Evolutionary conservation across 2,329 filamentous ascomycete genomes (phyloP).

Genomic region (Trichoderma brevicompactum): DNA sequence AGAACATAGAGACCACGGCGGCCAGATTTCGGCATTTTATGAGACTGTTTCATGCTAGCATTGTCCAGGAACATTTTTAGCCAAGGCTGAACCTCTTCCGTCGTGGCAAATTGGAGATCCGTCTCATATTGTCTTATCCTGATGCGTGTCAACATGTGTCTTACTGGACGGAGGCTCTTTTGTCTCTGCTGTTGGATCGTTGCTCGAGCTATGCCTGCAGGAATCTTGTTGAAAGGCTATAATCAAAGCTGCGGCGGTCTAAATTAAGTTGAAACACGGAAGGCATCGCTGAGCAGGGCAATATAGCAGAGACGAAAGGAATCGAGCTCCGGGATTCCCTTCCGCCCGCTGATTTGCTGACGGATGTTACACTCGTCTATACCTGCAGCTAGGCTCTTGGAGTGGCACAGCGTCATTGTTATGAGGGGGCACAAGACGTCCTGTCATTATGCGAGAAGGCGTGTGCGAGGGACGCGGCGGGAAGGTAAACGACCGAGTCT

Average conservation of each 20-base stretch:
- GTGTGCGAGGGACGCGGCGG: constrained; percentile 20
- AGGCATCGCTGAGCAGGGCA: constrained; percentile 20
- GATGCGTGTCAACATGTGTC: constrained; percentile 21
- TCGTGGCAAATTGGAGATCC: neutral
- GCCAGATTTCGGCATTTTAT: constrained; percentile 6
- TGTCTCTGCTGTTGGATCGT: neutral
- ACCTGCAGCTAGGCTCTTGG: constrained; percentile 30
- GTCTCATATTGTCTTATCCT: constrained; percentile 27
- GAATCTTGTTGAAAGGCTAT: neutral
- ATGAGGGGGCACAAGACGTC: constrained; percentile 19
- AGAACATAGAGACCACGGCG: neutral
- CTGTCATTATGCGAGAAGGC: constrained; percentile 30
- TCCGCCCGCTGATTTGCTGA: constrained; percentile 5
- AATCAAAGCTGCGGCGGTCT: constrained; percentile 9
- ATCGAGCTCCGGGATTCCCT: neutral
- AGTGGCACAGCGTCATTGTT: constrained; percentile 14
- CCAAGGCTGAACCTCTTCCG: neutral
- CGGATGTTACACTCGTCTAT: constrained; percentile 28
- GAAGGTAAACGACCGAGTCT: constrained; percentile 25
- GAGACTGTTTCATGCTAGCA: constrained; percentile 29
- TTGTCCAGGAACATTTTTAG: constrained; percentile 8
- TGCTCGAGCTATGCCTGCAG: neutral
- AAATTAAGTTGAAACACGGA: constrained; percentile 30
- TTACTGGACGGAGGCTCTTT: constrained; percentile 13
- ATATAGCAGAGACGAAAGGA: neutral